Conservation (phyloP, 352 stramenopile genomes). For the Phytophthora chlamydospora region DNA sequence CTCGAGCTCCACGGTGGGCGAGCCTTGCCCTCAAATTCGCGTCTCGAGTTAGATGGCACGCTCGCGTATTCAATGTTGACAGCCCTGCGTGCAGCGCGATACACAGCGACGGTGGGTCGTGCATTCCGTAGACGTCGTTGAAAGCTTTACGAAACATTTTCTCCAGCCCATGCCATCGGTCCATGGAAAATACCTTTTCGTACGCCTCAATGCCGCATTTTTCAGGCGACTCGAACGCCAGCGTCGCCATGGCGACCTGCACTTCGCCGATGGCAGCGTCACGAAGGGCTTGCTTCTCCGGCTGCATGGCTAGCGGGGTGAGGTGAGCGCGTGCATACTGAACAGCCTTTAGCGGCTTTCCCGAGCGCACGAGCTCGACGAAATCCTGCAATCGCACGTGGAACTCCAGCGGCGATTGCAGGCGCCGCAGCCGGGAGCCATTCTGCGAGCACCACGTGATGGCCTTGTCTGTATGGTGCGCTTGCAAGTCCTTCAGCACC, state of each 20-base stretch:
- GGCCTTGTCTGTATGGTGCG: conserved; percentile 51
- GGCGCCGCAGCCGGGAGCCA: conserved; percentile 66
- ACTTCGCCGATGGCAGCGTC: conserved; percentile 67
- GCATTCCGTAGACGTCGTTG: conserved; percentile 69
- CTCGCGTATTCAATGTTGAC: conserved; percentile 77
- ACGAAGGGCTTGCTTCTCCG: conserved; percentile 56
- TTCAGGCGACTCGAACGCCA: conserved; percentile 69
- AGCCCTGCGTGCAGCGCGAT: conserved; percentile 71
- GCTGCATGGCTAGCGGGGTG: conserved; percentile 69
- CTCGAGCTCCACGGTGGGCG: conserved; percentile 18
- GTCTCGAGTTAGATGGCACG: conserved; percentile 64
- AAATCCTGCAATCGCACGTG: conserved; percentile 78
- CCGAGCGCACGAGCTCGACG: conserved; percentile 76
- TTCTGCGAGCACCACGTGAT: conserved; percentile 80
- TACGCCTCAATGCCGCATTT: conserved; percentile 69
- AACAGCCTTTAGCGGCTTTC: conserved; percentile 74
- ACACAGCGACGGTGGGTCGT: conserved; percentile 67
- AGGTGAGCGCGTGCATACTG: conserved; percentile 69
- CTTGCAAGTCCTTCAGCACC: conserved; percentile 62
- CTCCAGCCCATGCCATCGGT: conserved; percentile 63
- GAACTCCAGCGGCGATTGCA: conserved; percentile 79
- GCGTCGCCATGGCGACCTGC: conserved; percentile 76
- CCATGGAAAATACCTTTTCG: conserved; percentile 63
- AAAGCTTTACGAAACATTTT: conserved; percentile 71
- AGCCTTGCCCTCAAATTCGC: conserved; percentile 46